Percentiles rank a stretch among this genome's conserved stretches.
These are phyloP conservation scores for Diaporthe citriasiana DNA, from an alignment of 2,329 filamentous ascomycete species.

Conservation along the genomic window DNA sequence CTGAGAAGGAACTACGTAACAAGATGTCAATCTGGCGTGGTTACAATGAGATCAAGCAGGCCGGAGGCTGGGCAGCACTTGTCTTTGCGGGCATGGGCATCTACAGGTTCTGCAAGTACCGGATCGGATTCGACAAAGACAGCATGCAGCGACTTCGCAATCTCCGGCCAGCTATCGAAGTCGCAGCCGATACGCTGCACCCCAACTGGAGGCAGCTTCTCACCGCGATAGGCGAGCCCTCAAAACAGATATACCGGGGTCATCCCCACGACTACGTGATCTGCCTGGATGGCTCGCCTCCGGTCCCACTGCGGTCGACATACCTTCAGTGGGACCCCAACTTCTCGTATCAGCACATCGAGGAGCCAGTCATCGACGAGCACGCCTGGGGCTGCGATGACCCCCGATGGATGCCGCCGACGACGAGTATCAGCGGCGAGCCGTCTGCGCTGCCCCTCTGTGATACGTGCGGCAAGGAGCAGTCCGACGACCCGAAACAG, in stretches of 20 bases:
- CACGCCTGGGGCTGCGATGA: conserved; percentile 63
- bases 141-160: conserved; percentile 62
- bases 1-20: conserved; percentile 70
- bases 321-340: conserved; percentile 62
- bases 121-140: conserved; percentile 65
- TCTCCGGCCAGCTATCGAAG: conserved; percentile 63
- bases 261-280: conserved; percentile 68
- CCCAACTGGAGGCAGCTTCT: conserved; percentile 67
- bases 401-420: conserved; percentile 58
- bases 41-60: conserved; percentile 70
- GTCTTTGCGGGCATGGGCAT: conserved; percentile 71
- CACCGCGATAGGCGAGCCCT: conserved; percentile 59
- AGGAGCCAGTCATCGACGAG: conserved; percentile 64
- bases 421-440: conserved; percentile 19
- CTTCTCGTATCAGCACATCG: conserved; percentile 63
- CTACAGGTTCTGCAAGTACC: conserved; percentile 73
- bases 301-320: conserved; percentile 60
- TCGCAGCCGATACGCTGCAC: conserved; percentile 66
- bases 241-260: conserved; percentile 58
- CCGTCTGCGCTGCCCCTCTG: conserved; percentile 52
- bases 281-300: conserved; percentile 55
- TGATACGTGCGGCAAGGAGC: conserved; percentile 60
- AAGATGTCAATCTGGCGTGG: conserved; percentile 66
- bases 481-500: conserved; percentile 62
- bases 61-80: conserved; percentile 68